phyloP scores from a whole-genome alignment of 768 basidiomycete species.

The Daedaleopsis sinensis region DNA sequence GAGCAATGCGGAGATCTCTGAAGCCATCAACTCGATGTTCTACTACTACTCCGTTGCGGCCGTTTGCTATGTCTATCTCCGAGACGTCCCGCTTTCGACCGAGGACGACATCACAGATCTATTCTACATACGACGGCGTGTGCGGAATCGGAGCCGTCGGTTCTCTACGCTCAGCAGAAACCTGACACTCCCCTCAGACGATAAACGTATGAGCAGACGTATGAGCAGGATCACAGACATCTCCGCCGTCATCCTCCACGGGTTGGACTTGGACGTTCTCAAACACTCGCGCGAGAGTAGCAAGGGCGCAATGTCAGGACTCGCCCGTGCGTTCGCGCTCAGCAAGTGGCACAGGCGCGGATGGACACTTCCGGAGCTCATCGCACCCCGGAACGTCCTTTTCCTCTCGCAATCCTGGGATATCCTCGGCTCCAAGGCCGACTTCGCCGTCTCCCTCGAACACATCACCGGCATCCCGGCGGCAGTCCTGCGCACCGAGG shows the following conservation, averaged over 20 bases:
- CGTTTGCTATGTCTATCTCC: neutral
- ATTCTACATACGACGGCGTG: too few species aligned
- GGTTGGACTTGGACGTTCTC: too few species aligned
- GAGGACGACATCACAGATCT: neutral
- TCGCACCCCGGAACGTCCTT: neutral
- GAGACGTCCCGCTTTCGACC: neutral
- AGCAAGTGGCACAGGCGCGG: neutral
- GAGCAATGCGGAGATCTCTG: neutral
- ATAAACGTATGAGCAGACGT: too few species aligned
- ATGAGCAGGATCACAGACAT: too few species aligned
- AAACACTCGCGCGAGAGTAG: too few species aligned
- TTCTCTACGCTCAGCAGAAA: too few species aligned
- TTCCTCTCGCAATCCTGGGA: neutral
- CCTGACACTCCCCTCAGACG: too few species aligned
- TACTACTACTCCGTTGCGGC: neutral
- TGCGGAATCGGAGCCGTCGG: too few species aligned
- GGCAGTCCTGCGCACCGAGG: neutral
- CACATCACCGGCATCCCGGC: neutral
- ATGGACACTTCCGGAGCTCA: neutral
- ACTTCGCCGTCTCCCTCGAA: neutral
- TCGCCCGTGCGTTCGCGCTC: neutral
- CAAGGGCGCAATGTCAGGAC: too few species aligned
- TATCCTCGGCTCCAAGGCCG: neutral
- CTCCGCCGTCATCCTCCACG: too few species aligned
- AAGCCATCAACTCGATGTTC: constrained; percentile 2